Conservation (phyloP, 2,329 filamentous ascomycete species). For the Capronia americana region DNA sequence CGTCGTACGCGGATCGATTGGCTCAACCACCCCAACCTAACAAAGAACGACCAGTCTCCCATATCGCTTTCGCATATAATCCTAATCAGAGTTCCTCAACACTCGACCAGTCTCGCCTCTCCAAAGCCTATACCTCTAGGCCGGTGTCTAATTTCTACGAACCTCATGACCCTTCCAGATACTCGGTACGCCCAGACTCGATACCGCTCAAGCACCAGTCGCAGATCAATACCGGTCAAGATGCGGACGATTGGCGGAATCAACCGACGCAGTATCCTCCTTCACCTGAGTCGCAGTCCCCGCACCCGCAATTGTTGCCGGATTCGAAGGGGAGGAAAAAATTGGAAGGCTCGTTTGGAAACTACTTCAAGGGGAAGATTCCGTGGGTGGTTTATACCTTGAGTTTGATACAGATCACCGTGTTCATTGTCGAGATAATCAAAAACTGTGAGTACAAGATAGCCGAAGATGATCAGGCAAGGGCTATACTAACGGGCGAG, state of each 20-base stretch:
- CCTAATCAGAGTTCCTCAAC: slow-evolving; percentile 29
- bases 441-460: slow-evolving; percentile 71
- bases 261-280: slow-evolving; percentile 55
- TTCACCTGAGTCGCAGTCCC: slow-evolving; percentile 61
- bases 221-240: slow-evolving; percentile 30
- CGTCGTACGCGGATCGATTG: slow-evolving; percentile 36
- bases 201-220: slow-evolving; percentile 35
- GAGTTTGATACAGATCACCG: slow-evolving; percentile 75
- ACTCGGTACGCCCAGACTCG: slow-evolving; percentile 27
- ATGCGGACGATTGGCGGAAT: slow-evolving; percentile 28
- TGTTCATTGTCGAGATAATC: slow-evolving; percentile 88
- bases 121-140: slow-evolving; percentile 21
- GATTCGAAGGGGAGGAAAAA: slow-evolving; percentile 36
- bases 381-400: slow-evolving; percentile 86
- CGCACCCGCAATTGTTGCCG: slow-evolving; percentile 34
- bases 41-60: slow-evolving; percentile 21
- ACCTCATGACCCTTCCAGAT: slow-evolving; percentile 22
- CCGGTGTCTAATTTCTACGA: slow-evolving; percentile 25
- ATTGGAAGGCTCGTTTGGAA: slow-evolving; percentile 60
- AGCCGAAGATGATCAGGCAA: neutral
- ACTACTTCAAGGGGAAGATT: slow-evolving; percentile 64
- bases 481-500: slow-evolving; percentile 21
- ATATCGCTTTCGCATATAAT: slow-evolving; percentile 28
- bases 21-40: slow-evolving; percentile 21
- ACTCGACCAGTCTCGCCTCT: slow-evolving; percentile 41